A percentile compares a stretch with the other conserved stretches of the same genome.
Conservation (phyloP, 1,284 basidiomycete genomes). For the Austroboletus olivaceoglutinosus region DNA sequence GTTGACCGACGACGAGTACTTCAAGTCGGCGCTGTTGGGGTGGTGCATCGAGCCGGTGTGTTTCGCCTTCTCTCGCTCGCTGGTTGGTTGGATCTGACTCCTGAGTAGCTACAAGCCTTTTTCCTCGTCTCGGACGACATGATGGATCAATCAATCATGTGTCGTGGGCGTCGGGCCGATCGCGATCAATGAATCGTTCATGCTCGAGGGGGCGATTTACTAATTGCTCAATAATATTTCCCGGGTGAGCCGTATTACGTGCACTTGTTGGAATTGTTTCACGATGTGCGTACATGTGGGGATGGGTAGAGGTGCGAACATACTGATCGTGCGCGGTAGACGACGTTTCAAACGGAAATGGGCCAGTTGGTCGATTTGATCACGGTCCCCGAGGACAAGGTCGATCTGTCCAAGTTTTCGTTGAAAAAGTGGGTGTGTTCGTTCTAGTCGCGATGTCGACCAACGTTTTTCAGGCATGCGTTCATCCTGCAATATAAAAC, state of each 20-base stretch:
- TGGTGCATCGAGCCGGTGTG: slow-evolving; percentile 93
- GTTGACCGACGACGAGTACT: slow-evolving; percentile 82
- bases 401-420: slow-evolving; percentile 89
- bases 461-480: slow-evolving; percentile 61
- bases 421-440: slow-evolving; percentile 61
- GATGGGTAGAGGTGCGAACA: too few relatives aligned
- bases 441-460: too few relatives aligned
- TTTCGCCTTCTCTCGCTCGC: not conserved
- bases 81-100: not conserved
- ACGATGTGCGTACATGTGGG: slow-evolving; percentile 43
- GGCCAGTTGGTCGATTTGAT: slow-evolving; percentile 38
- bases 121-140: slow-evolving; percentile 99
- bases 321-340: slow-evolving; percentile 36
- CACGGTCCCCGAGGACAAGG: slow-evolving; percentile 88
- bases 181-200: too few relatives aligned
- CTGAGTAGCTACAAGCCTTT: slow-evolving; percentile 87
- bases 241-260: slow-evolving; percentile 80
- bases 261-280: slow-evolving; percentile 89
- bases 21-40: slow-evolving; percentile 86
- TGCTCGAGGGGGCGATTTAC: slow-evolving; percentile 94
- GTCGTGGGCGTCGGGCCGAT: slow-evolving; percentile 79
- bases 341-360: slow-evolving; percentile 47
- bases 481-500: slow-evolving; percentile 98
- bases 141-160: slow-evolving; percentile 93
- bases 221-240: slow-evolving; percentile 89